Base-by-base conservation (phyloP, 768 basidiomycete species). In the Boletus rubroflammeus region DNA sequence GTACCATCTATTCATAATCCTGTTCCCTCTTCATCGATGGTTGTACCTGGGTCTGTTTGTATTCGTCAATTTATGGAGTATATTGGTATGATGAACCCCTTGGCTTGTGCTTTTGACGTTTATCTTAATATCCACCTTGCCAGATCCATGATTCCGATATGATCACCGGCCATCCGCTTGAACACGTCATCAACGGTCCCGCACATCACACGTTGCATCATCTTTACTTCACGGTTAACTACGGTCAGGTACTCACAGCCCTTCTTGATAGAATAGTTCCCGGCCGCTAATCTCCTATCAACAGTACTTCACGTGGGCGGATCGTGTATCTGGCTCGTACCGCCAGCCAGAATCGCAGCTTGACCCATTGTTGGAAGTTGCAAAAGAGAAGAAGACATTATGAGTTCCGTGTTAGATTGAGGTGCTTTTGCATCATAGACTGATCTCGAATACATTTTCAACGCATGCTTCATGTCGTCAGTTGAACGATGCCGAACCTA, bases 71-170 rank as follows among this genome's bases (percentile, higher is more conserved):
- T 81, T 89, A 64, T 98, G 97, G 97, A 85, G 76, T 57, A 94
- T 98, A 69, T 79, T 97, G 56, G 91, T 92, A 66, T 48, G 85
- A 39, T 77, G 29, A 11, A 28, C 13, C 11, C 17, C 15, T 1
- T 5, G 14, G 17, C 32, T 32, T 32, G 15, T 32, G 21, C 21
- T 10, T 23, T 6, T 31, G 36, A 51, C 45, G 45, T 14, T 26
- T 13, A 51, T 41, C 28, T 46, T 47, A 6, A 58, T 29, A 1
- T 29, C 19, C 10, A 28, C n/a, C 13, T 25, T 9, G 8, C 26
- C 66, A 93, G 92, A 99, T 99, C 61, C 96, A 99, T 67, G 97
- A 99, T 72, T 95, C 93, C 4, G 97, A 98, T 75, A 98, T 99
- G 96, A 84, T 98, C 65, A 91, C 92, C 28, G 95, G 89, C 3